These are phyloP conservation scores for Tillandsia fasciculata DNA, from an alignment of 176 grass and related monocot species.

Conservation along the genomic window DNA sequence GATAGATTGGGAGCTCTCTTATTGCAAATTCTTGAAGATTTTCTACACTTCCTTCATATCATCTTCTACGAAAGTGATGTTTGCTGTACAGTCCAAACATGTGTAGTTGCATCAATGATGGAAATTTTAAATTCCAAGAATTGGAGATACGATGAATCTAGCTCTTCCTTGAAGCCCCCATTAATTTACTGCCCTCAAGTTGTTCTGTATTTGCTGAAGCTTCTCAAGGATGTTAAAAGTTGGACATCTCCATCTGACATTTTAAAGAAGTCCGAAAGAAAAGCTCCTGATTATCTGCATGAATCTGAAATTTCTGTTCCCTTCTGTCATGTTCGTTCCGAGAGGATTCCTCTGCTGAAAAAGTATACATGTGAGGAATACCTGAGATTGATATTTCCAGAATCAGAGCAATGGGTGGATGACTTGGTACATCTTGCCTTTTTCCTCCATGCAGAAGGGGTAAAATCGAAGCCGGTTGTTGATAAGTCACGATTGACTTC, in stretches of 20 bases:
- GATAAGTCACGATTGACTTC: conserved; percentile 54
- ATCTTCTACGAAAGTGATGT: conserved; percentile 46
- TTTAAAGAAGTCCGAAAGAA: conserved; percentile 25
- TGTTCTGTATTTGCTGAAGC: conserved; percentile 62
- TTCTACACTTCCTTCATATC: conserved; percentile 58
- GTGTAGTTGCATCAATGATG: conserved; percentile 70
- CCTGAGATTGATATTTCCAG: conserved; percentile 58
- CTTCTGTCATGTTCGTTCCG: conserved; percentile 49
- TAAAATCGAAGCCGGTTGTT: conserved; percentile 41
- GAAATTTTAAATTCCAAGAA: conserved; percentile 46
- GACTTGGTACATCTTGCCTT: conserved; percentile 64
- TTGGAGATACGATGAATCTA: conserved; percentile 52
- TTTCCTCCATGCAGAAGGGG: conserved; percentile 69
- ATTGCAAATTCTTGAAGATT: conserved; percentile 82
- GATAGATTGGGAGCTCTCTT: conserved; percentile 54
- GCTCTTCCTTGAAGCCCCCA: conserved; percentile 57
- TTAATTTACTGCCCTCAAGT: conserved; percentile 69
- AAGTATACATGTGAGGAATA: conserved; percentile 63
- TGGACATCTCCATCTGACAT: conserved; percentile 38
- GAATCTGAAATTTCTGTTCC: conserved; percentile 33
- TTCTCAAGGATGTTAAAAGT: conserved; percentile 43
- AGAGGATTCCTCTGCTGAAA: conserved; percentile 43
- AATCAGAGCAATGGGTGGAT: conserved; percentile 71
- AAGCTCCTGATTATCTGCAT: conserved; percentile 26
- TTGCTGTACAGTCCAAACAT: conserved; percentile 55